phyloP scores from a whole-genome alignment of 2,329 filamentous ascomycete genomes.

The Grosmannia serpens region DNA sequence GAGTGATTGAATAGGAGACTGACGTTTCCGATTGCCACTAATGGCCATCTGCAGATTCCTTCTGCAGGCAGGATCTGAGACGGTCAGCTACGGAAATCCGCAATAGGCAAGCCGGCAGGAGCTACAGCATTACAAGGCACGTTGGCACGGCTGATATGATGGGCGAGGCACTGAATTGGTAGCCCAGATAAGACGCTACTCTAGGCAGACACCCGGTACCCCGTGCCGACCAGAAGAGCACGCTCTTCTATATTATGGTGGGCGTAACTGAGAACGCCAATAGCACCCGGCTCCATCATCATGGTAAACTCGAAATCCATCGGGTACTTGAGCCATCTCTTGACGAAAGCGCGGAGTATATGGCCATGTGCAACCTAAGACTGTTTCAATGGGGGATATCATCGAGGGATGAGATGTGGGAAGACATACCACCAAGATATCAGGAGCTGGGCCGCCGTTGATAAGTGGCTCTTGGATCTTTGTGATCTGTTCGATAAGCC shows the following conservation, averaged over 20 bases:
- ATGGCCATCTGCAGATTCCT: no score
- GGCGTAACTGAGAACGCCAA: neutral
- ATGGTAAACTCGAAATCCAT: neutral
- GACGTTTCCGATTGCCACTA: no score
- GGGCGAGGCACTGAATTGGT: neutral
- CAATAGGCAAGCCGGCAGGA: no score
- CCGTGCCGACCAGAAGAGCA: neutral
- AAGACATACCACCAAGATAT: neutral
- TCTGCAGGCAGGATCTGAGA: no score
- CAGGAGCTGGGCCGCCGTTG: neutral
- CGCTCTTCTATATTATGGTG: neutral
- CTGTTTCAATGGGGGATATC: neutral
- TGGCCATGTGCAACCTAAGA: neutral
- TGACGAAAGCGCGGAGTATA: neutral
- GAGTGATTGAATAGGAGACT: no score
- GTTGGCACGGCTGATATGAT: no score
- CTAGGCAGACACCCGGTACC: neutral
- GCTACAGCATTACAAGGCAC: no score
- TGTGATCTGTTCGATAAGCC: neutral
- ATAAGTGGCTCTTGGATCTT: neutral
- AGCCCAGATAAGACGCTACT: neutral
- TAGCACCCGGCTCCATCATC: neutral
- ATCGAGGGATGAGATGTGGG: neutral
- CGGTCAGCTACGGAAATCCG: no score
- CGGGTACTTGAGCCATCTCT: neutral